Evolutionary conservation across 345 rosid species (phyloP).

Genomic region (Salix viminalis): DNA sequence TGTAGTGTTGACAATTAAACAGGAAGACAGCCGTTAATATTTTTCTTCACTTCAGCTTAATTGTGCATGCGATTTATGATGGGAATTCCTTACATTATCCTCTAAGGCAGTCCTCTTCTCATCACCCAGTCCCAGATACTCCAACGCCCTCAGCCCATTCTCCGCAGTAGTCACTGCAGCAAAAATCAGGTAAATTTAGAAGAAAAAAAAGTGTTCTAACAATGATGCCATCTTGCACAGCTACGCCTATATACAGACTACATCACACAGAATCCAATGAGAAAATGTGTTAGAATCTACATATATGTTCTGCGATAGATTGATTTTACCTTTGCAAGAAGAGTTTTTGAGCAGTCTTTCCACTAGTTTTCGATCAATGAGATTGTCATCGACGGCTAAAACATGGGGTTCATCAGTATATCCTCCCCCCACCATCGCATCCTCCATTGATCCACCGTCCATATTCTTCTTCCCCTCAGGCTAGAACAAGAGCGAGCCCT

Average conservation of each 20-base stretch:
- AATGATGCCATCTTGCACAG: no score
- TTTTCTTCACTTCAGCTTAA: no score
- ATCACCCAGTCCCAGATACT: slow-evolving; percentile 58
- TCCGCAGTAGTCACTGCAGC: slow-evolving; percentile 75
- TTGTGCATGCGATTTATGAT: no score
- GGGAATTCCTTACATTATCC: slow-evolving; percentile 14
- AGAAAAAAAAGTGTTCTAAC: not conserved
- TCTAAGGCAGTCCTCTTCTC: slow-evolving; percentile 20
- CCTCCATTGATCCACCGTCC: slow-evolving; percentile 28
- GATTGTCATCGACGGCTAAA: slow-evolving; percentile 81
- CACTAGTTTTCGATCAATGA: slow-evolving; percentile 60
- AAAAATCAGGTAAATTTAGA: not conserved
- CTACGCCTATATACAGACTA: no score
- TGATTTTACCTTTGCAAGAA: slow-evolving; percentile 59
- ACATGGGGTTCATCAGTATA: slow-evolving; percentile 52
- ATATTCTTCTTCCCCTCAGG: not conserved
- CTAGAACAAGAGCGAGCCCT: no score
- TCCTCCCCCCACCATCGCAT: slow-evolving; percentile 13
- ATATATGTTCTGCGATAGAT: no score
- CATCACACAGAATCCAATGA: no score
- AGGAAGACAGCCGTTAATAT: not conserved
- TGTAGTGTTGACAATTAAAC: slow-evolving; percentile 15
- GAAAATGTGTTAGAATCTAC: no score
- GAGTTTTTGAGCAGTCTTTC: slow-evolving; percentile 48
- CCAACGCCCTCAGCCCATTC: slow-evolving; percentile 67